Evolutionary conservation across 2,329 filamentous ascomycete species (phyloP).

Genomic region (Pseudogymnoascus sp.): DNA sequence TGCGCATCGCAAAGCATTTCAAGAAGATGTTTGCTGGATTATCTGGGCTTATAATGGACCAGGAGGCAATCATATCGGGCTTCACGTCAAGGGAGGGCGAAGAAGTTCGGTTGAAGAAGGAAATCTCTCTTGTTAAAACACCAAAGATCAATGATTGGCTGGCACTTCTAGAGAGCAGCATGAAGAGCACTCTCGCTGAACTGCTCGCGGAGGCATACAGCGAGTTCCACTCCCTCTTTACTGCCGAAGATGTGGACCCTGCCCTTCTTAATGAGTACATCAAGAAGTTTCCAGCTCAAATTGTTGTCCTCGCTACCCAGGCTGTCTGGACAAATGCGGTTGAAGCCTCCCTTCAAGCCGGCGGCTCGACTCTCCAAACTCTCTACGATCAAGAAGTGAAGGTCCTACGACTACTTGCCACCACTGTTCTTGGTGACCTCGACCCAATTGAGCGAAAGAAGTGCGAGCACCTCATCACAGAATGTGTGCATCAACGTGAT

Average conservation of each 20-base stretch:
- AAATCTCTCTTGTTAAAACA: constrained; percentile 86
- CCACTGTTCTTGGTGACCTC: constrained; percentile 83
- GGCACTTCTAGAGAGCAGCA: constrained; percentile 80
- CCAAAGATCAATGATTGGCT: constrained; percentile 99
- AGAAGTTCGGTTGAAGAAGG: constrained; percentile 75
- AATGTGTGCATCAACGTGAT: constrained; percentile 96
- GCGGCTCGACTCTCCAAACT: constrained; percentile 58
- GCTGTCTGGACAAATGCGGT: constrained; percentile 88
- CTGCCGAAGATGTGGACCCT: constrained; percentile 60
- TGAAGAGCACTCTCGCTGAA: constrained; percentile 91
- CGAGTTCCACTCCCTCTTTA: constrained; percentile 72
- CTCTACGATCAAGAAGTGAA: constrained; percentile 78
- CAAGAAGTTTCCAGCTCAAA: constrained; percentile 77
- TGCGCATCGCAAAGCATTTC: constrained; percentile 96
- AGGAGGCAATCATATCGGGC: constrained; percentile 80
- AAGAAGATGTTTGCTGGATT: constrained; percentile 99
- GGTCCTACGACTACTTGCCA: constrained; percentile 75
- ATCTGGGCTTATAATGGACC: constrained; percentile 82
- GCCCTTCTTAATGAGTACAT: constrained; percentile 73
- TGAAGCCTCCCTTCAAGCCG: constrained; percentile 64
- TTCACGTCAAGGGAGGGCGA: constrained; percentile 96
- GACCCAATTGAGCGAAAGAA: constrained; percentile 85
- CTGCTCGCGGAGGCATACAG: constrained; percentile 78
- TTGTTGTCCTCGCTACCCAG: constrained; percentile 90
- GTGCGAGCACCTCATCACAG: constrained; percentile 97